These are phyloP conservation scores for Phytopythium litorale DNA, from an alignment of 352 stramenopile genomes.

Conservation along the genomic window DNA sequence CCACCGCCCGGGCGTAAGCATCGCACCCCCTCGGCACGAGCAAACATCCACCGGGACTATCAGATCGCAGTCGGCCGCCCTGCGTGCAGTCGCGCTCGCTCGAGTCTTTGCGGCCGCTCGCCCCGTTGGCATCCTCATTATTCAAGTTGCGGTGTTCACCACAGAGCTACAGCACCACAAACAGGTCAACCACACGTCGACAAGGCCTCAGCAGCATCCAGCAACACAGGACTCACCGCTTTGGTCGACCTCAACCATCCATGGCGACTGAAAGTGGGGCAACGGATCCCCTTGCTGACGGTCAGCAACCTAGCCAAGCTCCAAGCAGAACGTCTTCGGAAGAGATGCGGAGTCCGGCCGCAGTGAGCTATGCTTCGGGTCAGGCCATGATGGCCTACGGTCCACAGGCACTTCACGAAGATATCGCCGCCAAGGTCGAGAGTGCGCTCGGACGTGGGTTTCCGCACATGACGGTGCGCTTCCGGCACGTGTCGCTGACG, in stretches of 20 bases:
- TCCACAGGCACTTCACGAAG: conserved; percentile 30
- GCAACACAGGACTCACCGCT: not conserved
- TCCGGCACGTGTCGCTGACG: conserved; percentile 44
- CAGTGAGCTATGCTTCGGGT: conserved; percentile 23
- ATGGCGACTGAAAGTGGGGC: not conserved
- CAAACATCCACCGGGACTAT: conserved; percentile 4
- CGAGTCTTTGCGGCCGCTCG: not conserved
- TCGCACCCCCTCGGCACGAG: not conserved
- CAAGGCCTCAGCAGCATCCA: not conserved
- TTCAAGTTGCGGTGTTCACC: not conserved
- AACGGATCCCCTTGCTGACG: not conserved
- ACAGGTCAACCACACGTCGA: not conserved
- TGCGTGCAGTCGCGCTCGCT: not conserved
- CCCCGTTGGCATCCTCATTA: not conserved
- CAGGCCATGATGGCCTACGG: conserved; percentile 31
- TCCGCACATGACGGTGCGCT: conserved; percentile 51
- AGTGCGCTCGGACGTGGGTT: conserved; percentile 34
- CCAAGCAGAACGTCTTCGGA: not conserved
- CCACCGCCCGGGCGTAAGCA: not conserved
- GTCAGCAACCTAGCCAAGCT: not conserved
- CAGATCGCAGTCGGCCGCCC: too few relatives aligned
- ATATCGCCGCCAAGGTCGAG: conserved; percentile 40
- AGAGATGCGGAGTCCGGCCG: conserved; percentile 7
- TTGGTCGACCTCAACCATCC: not conserved
- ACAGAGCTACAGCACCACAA: not conserved